Base-by-base conservation (phyloP, 805 yeast species). In the Starmerella etchellsii region DNA sequence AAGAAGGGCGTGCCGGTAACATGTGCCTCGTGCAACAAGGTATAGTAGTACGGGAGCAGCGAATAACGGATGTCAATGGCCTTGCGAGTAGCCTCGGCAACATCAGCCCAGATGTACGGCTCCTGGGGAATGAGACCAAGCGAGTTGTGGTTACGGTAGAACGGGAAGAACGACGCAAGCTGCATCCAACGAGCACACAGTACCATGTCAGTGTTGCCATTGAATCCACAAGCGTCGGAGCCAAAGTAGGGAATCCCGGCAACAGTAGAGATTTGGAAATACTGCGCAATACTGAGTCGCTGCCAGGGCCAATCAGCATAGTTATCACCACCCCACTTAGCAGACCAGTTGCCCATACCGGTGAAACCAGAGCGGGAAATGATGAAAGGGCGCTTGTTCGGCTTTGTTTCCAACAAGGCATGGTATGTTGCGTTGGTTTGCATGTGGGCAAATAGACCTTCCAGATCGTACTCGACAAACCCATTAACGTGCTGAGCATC, bases 131-230 rank as follows among this genome's bases (percentile, higher is more conserved):
- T 25, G 15, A 31, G 31, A 18, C 37, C 37, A 4, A 34, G 11
- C 5, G 31, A 18, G 23, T 34, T 34, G 31, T 34, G 37, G 11
- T 25, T 25, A 3, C 37, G 21, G 11, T 13, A 25, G 26, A 34
- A 34, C 13, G 37, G 37, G 31, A 34, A 34, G 31, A 34, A 34
- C 23, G 37, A 34, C 10, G 37, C 37, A 5, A 34, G 19, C 19
- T 34, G 37, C 37, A 34, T 34, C 37, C 37, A 34, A 16, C 37
- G 30, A n/a, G 37, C 20, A 24, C 37, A 34, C 9, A 34, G 31
- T 23, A 25, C 37, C 31, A 26, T 26, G 19, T 34, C 37, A 6
- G 37, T 18, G 24, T 34, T 34, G 3, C 31, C 30, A 19, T 26
- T 34, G 18, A 34, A 34, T 3, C 37, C 37, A 19, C 37, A 34